phyloP scores from a whole-genome alignment of 352 stramenopile species.

The Globisporangium cederbergense region DNA sequence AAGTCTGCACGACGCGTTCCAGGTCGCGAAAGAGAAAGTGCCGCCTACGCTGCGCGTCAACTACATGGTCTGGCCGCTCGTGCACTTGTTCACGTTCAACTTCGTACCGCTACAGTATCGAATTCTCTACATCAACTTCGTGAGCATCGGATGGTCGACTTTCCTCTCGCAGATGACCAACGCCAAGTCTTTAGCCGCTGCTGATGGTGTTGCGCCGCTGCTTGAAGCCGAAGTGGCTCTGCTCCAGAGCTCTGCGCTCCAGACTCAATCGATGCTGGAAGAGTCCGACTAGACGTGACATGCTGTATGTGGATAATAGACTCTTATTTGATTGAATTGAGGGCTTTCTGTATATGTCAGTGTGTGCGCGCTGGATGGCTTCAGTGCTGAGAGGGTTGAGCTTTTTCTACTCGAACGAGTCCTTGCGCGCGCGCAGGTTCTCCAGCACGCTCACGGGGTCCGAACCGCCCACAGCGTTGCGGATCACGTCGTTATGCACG shows the following conservation, averaged over 20 bases:
- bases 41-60: conserved; percentile 34
- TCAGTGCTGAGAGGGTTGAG: not conserved
- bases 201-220: not conserved
- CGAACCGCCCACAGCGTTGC: conserved; percentile 71
- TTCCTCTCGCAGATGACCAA: conserved; percentile 47
- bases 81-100: conserved; percentile 46
- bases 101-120: conserved; percentile 50
- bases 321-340: conserved; percentile 5
- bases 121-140: conserved; percentile 49
- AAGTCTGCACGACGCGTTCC: conserved; percentile 27
- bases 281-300: conserved; percentile 3
- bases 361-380: not conserved
- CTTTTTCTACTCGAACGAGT: conserved; percentile 54
- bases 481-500: conserved; percentile 81
- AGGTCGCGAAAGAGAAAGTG: conserved; percentile 33
- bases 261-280: conserved; percentile 8
- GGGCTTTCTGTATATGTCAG: not conserved
- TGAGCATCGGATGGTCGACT: conserved; percentile 46
- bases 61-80: conserved; percentile 47
- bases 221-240: conserved; percentile 1
- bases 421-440: conserved; percentile 74
- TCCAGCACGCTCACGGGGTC: conserved; percentile 79
- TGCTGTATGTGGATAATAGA: conserved; percentile 3
- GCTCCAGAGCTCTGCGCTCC: conserved; percentile 2
- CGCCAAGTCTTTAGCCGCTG: conserved; percentile 13